A percentile compares a stretch with the other conserved stretches of the same genome.
phyloP scores from a whole-genome alignment of 148 eudicot genomes.

The Amaranthus palmeri region DNA sequence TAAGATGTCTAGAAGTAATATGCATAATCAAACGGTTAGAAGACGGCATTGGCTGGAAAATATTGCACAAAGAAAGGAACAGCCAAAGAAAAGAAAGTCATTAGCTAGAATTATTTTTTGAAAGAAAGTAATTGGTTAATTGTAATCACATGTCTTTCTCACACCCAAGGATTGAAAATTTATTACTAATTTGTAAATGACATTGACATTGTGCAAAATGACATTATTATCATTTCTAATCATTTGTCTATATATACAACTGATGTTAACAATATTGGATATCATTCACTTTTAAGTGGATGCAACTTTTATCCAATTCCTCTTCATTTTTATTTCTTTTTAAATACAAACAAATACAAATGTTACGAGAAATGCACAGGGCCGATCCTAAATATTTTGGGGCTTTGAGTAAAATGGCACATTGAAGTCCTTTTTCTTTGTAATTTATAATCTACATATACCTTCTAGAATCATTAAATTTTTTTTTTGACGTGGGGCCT shows the following conservation, averaged over 20 bases:
- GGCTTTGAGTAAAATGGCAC: too few species aligned
- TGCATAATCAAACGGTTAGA: not conserved
- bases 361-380: too few species aligned
- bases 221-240: constrained; percentile 4
- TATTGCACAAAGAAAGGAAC: not conserved
- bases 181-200: not conserved
- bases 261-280: constrained; percentile 7
- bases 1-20: not conserved
- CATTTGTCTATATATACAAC: not conserved
- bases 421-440: too few species aligned
- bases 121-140: not conserved
- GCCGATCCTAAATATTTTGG: too few species aligned
- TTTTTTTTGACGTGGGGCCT: too few species aligned
- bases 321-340: too few species aligned
- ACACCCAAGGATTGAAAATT: not conserved
- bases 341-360: too few species aligned
- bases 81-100: not conserved
- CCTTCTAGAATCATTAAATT: too few species aligned
- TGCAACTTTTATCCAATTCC: too few species aligned
- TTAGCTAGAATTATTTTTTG: not conserved
- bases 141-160: constrained; percentile 11
- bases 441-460: too few species aligned
- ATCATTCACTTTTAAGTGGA: too few species aligned
- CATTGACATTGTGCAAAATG: not conserved
- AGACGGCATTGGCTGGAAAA: constrained; percentile 1